phyloP scores from a whole-genome alignment of 2,329 filamentous ascomycete genomes.

The Aaosphaeria pasadenensis region DNA sequence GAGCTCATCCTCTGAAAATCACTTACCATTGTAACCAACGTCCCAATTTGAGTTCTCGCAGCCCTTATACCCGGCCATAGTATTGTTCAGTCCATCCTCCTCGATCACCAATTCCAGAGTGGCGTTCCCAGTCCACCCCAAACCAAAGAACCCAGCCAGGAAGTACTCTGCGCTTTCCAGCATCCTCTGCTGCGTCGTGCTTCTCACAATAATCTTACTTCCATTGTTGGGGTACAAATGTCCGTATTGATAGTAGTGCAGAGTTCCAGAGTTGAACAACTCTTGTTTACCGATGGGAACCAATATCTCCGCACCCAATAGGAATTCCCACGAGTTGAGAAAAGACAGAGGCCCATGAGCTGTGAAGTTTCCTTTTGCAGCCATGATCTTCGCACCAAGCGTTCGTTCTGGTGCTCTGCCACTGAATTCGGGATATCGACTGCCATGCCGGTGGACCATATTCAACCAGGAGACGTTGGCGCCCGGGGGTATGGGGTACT shows the following conservation, averaged over 20 bases:
- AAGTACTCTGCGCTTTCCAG: conserved; percentile 75
- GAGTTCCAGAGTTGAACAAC: conserved; percentile 66
- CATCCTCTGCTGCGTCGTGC: conserved; percentile 76
- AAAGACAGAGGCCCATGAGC: conserved; percentile 63
- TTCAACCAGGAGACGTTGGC: conserved; percentile 68
- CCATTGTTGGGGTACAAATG: conserved; percentile 65
- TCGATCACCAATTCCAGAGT: conserved; percentile 74
- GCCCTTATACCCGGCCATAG: conserved; percentile 63
- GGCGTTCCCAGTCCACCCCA: conserved; percentile 69
- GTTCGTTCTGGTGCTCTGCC: conserved; percentile 55
- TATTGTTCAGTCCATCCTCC: conserved; percentile 63
- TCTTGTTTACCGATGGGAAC: conserved; percentile 72
- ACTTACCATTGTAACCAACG: conserved; percentile 48
- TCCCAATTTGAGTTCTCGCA: conserved; percentile 60
- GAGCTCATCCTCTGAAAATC: not conserved
- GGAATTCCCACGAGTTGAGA: conserved; percentile 66
- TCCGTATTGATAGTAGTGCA: conserved; percentile 72
- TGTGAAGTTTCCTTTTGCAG: conserved; percentile 52
- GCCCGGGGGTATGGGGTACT: conserved; percentile 65
- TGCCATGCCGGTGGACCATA: conserved; percentile 72
- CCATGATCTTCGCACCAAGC: conserved; percentile 55
- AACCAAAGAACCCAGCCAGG: conserved; percentile 73
- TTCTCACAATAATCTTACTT: conserved; percentile 70
- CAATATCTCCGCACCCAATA: conserved; percentile 68
- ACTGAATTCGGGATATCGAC: conserved; percentile 65